Base-by-base conservation (phyloP, 441 rosid species). In the Corymbia calophylla region DNA sequence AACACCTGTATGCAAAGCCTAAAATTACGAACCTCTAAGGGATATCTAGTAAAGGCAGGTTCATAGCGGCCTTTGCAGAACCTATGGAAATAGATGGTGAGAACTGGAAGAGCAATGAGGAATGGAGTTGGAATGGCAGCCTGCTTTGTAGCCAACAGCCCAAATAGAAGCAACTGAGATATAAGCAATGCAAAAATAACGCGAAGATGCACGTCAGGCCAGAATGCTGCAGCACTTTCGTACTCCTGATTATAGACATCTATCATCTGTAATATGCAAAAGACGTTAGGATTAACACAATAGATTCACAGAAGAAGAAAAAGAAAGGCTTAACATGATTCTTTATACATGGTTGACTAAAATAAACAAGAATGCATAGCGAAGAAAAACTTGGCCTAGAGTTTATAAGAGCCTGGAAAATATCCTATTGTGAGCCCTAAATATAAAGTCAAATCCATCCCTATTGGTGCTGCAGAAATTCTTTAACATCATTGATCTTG, bases 201-300 rank as follows among this genome's bases (percentile, higher is more conserved):
- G 82, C 99, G 98, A n/a, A 94, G 97, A 86, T 98, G 99, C 89
- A 98, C 98, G 84, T 94, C 99, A 9, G 99, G 99, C 99, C 99
- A 98, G 93, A 96, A 98, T 90, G 96, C 96, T 53, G 98, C 99
- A 1, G 88, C 99, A 58, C 99, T 97, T 92, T 97, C 99, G 27
- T 97, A 98, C 93, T 95, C 94, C 84, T 98, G 99, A 90, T 95
- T 94, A 92, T 97, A 98, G 88, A 98, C 99, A 89, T 98, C 97
- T 90, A 98, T 98, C 87, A 98, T 95, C 99, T 98, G 94, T 92
- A 91, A 54, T 81, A 31, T 82, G 35, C 86, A 88, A 89, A 54
- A 51, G 51, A 39, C 17, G 27, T 25, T 19, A 49, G 81, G n/a
- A 66, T 51, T 5, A 18, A 87, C 25, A 31, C 32, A 1, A 29